Evolutionary conservation across 768 basidiomycete species (phyloP), one percentile per base, ranked within the genome.

Genomic region (Tylopilus vinaceipallidus): DNA sequence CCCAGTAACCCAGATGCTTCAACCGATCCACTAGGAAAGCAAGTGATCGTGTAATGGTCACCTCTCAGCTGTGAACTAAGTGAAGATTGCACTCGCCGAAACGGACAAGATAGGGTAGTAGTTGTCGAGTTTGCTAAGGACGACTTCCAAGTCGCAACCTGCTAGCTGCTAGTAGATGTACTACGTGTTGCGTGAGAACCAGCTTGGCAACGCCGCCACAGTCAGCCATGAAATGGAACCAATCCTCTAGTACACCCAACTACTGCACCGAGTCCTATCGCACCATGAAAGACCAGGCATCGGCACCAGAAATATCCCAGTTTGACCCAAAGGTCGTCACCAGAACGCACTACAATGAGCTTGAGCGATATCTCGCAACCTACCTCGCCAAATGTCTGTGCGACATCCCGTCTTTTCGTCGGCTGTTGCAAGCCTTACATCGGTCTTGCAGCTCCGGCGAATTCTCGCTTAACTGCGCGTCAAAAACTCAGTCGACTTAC

Each of bases 401-500:
- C 24, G 22, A 37, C n/a, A 27, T 53, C 9, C 6, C 47, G 43
- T 30, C 10, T 17, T 2, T 36, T 36, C 27, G 12, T 3, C 37
- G 27, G 47, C 33, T 1, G 16, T 23, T 3, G 14, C n/a, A n/a
- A 16, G 26, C 12, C 42, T 57, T 1, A 55, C 49, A 26, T 44
- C 7, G 29, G 22, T n/a, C 20, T 39, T 34, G 20, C 52, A 91
- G 91, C 90, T 45, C 75, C 84, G 5, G 80, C 83, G 27, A 89
- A 89, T 62, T 86, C 90, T 22, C 84, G 91, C 27, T 81, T 88
- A n/a, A 83, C 81, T 48, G 91, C 91, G 13, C 75, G 91, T 35
- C 88, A 91, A 67, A 99, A 99, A 71, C 84, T 98, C 53, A 98
- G 94, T 4, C 80, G 93, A 34, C 79, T 99, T 52, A 97, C 95